These are phyloP conservation scores for Carex scoparia DNA, from an alignment of 176 grass and related monocot genomes.

Conservation along the genomic window DNA sequence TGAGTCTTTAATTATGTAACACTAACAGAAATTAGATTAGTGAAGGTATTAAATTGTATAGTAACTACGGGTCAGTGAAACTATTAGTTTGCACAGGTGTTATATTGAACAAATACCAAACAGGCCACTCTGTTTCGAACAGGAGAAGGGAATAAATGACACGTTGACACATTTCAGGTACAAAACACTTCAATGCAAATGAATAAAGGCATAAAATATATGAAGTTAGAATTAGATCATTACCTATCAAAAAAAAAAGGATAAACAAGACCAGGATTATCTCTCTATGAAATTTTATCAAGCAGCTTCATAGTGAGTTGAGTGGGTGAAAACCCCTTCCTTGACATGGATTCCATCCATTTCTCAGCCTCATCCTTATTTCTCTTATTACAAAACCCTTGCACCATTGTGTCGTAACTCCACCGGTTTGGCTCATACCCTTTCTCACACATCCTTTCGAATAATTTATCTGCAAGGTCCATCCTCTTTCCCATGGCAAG, in stretches of 20 bases:
- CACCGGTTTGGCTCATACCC: conserved; percentile 78
- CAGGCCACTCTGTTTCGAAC: not conserved
- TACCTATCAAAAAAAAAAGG: conserved; percentile 17
- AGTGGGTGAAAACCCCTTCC: conserved; percentile 70
- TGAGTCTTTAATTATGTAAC: not conserved
- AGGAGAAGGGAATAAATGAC: not conserved
- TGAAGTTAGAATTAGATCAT: not conserved
- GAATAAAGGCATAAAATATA: conserved; percentile 9
- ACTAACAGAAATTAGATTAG: not conserved
- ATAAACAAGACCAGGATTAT: conserved; percentile 16
- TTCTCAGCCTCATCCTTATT: conserved; percentile 70
- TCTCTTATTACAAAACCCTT: conserved; percentile 75
- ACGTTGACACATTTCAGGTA: not conserved
- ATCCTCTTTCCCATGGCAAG: conserved; percentile 63
- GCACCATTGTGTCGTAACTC: conserved; percentile 84
- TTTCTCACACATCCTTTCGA: conserved; percentile 56
- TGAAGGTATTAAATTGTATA: not conserved
- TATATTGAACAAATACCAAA: not conserved
- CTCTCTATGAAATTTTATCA: conserved; percentile 29
- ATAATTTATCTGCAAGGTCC: conserved; percentile 70
- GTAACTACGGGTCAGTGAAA: too few relatives aligned
- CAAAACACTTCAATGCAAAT: not conserved
- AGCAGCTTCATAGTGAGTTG: conserved; percentile 69
- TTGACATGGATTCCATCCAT: conserved; percentile 74
- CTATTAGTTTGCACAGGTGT: not conserved